Evolutionary conservation across 192 early-diverging fungal genomes (phyloP), one percentile per base, ranked within the genome.

Genomic region (Rhizophagus clarus): DNA sequence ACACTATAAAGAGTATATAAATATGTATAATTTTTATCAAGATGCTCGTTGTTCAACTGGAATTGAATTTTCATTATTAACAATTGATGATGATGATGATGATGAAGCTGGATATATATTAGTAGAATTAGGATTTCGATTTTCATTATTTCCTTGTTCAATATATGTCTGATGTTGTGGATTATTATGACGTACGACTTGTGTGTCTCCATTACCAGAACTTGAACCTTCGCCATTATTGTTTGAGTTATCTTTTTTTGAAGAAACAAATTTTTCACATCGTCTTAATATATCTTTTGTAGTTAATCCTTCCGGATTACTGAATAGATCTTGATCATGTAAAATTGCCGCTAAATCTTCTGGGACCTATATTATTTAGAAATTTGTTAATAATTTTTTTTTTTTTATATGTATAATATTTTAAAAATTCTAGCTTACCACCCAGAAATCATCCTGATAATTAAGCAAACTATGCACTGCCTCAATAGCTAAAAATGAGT

Each of bases 401-500:
- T 2, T 26, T 47, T 3, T 15, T 31, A 3, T 17, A 37, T 0
- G 9, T 67, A 14, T 32, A 32, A 32, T 31, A 34, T 32, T 15
- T 32, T 32, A 47, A 60, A 61, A 62, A 10, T 11, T 68, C 11
- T 51, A 34, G 2, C 86, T 83, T 88, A 94, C 88, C 77, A 89
- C 83, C 82, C 93, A 93, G 74, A 94, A 87, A 12, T 84, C 83
- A 70, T 92, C 91, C 67, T 92, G 89, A 61, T 89, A 87, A 79
- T 88, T 88, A 80, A 93, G 81, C 14, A 95, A 77, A 74, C 87
- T 88, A 83, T 92, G 88, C n/a, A 94, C 88, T 24, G 89, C 91
- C 42, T 88, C 85, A 74, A 92, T 94, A 3, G 93, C 91, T 10
- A 89, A 84, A 72, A 91, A 91, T 62, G 91, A 92, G 47, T 94